Percentiles rank a stretch among this genome's conserved stretches.
Conservation (phyloP, 1,284 basidiomycete genomes). For the Caloboletus firmus region DNA sequence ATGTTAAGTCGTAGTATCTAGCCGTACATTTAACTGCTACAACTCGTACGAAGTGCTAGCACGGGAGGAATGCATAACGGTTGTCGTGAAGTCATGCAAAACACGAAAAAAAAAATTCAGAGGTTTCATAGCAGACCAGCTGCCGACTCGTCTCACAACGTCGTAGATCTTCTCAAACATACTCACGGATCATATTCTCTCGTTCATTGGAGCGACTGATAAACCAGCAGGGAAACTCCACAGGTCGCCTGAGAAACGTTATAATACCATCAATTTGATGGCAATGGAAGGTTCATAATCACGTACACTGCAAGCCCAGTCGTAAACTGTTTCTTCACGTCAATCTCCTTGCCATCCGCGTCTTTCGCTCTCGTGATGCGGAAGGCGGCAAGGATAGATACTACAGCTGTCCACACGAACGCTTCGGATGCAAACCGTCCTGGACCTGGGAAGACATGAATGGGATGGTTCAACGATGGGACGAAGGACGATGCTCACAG, state of each 20-base stretch:
- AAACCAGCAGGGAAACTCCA: slow-evolving; percentile 26
- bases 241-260: slow-evolving; percentile 18
- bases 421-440: slow-evolving; percentile 28
- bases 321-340: slow-evolving; percentile 35
- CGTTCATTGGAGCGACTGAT: slow-evolving; percentile 20
- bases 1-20: too few relatives aligned
- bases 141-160: too few relatives aligned
- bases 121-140: too few relatives aligned
- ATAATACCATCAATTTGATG: not conserved
- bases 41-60: too few relatives aligned
- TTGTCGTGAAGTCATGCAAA: too few relatives aligned
- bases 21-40: too few relatives aligned
- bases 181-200: slow-evolving; percentile 10
- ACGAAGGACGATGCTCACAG: slow-evolving; percentile 20
- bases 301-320: slow-evolving; percentile 36
- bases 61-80: too few relatives aligned
- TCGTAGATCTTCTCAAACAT: not conserved
- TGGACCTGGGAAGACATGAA: slow-evolving; percentile 18
- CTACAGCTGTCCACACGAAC: slow-evolving; percentile 24
- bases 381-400: slow-evolving; percentile 41
- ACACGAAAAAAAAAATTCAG: too few relatives aligned
- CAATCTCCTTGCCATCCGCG: slow-evolving; percentile 33
- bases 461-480: slow-evolving; percentile 6
- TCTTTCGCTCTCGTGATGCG: slow-evolving; percentile 39
- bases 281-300: not conserved